phyloP scores from a whole-genome alignment of 805 yeast species.

The Metschnikowia lochheadii region DNA sequence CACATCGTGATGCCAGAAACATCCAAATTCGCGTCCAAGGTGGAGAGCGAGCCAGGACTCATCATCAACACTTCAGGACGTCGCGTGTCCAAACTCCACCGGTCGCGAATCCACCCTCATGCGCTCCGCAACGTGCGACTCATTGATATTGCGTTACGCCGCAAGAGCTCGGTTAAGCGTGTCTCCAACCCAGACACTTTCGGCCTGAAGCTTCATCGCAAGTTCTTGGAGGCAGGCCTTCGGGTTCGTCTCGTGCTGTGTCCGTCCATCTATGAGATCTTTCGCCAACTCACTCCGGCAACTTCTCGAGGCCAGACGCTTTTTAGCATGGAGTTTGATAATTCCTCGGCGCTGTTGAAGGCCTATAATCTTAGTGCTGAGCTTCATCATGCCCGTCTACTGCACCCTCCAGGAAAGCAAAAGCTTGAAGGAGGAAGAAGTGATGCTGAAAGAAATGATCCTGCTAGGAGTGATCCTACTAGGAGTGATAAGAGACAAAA shows the following conservation, averaged over 20 bases:
- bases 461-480: too few relatives aligned
- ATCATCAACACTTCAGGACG: conserved; percentile 8
- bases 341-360: not conserved
- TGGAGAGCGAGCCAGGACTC: conserved; percentile 3
- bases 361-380: not conserved
- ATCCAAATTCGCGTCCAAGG: conserved; percentile 3
- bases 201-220: conserved; percentile 32
- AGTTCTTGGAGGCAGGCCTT: conserved; percentile 50
- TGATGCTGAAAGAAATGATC: too few relatives aligned
- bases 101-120: conserved; percentile 17
- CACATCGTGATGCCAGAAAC: too few relatives aligned
- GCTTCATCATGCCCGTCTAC: not conserved
- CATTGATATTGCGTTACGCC: conserved; percentile 31
- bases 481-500: too few relatives aligned
- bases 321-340: conserved; percentile 7
- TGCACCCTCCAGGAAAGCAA: not conserved
- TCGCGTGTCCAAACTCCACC: conserved; percentile 8
- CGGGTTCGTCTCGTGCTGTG: conserved; percentile 46
- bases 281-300: conserved; percentile 39
- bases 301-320: conserved; percentile 21
- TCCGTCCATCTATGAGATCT: conserved; percentile 41
- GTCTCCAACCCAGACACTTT: conserved; percentile 8
- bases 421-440: too few relatives aligned
- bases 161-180: conserved; percentile 25
- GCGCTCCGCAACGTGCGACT: conserved; percentile 16